Base-by-base conservation (phyloP, 2,329 filamentous ascomycete genomes). In the Trichoderma brevicompactum region DNA sequence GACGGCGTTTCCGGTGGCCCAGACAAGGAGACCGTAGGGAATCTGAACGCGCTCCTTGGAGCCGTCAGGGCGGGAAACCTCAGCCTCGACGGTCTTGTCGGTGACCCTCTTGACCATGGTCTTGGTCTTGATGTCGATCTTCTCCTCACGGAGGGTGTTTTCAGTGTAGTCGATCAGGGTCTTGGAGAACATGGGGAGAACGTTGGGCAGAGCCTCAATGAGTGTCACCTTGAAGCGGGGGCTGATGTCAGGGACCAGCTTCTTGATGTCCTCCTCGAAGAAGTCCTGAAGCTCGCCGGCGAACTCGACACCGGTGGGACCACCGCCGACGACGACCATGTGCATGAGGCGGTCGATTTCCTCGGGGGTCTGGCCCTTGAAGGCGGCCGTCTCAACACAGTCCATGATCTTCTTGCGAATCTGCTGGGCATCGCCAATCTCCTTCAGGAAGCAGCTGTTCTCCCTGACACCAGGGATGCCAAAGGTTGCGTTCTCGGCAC, bases 371-470 rank as follows among this genome's bases (percentile, higher is more conserved):
- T 99, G 95, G 76, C 93, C 94, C 87, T 98, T 98, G 89, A 99
- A 97, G 68, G 92, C 94, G 60, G 95, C 95, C 41, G 94, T 97
- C 83, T 99, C 95, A 72, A 97, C 94, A 78, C 95, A 99, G 82
- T 99, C 95, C 95, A 99, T 99, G 80, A 99, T 97, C 80, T 92
- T 93, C 85, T 94, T 97, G 76, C 95, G 92, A 77, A 99, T 99
- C 75, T 88, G 87, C 81, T 99, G 95, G 65, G 95, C 95, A 78
- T 99, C 96, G 70, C 86, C 88, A 75, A 99, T 97, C 82, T 99
- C 96, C 86, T 99, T 99, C 77, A 99, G 82, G 87, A 99, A 99
- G 83, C 94, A 97, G 72, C 92, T 94, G 84, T 99, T 83, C 81
- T 99, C 95, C 71, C 88, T 89, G 65, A 99, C 95, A 78, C 95